phyloP scores from a whole-genome alignment of 345 rosid species.

The Atalantia buxifolia region DNA sequence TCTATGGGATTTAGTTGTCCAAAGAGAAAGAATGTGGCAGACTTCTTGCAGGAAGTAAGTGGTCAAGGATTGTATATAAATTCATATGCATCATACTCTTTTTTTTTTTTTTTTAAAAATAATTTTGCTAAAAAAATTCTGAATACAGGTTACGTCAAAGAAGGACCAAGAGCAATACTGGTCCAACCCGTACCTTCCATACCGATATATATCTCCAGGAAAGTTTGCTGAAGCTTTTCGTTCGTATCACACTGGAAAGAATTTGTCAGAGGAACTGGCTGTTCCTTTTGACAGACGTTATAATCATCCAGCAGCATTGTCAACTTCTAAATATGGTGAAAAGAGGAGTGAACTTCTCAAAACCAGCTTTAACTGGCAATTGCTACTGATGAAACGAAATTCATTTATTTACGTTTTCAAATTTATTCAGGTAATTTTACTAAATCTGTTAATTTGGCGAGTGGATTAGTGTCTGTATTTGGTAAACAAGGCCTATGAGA shows the following conservation, averaged over 20 bases:
- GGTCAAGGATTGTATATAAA: slow-evolving; percentile 14
- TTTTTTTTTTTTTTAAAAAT: background rate
- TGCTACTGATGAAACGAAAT: slow-evolving; percentile 86
- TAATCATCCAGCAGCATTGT: slow-evolving; percentile 92
- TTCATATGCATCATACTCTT: background rate
- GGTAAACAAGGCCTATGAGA: background rate
- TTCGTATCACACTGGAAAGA: slow-evolving; percentile 56
- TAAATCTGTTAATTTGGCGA: background rate
- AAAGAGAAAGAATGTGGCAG: slow-evolving; percentile 92
- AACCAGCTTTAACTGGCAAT: slow-evolving; percentile 79
- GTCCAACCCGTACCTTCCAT: slow-evolving; percentile 72
- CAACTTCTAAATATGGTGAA: slow-evolving; percentile 68
- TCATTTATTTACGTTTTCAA: slow-evolving; percentile 89
- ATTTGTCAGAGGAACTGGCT: slow-evolving; percentile 49
- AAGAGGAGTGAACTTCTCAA: slow-evolving; percentile 70
- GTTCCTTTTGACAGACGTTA: slow-evolving; percentile 79
- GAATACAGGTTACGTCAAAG: slow-evolving; percentile 71
- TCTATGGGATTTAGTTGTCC: slow-evolving; percentile 88
- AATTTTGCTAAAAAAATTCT: slow-evolving; percentile 15
- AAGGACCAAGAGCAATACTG: slow-evolving; percentile 98
- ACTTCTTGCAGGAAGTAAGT: slow-evolving; percentile 95
- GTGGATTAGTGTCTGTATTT: background rate
- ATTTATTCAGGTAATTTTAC: slow-evolving; percentile 73
- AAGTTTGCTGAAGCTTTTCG: slow-evolving; percentile 84
- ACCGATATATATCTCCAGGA: slow-evolving; percentile 76